A percentile compares a stretch with the other conserved stretches of the same genome.
Conservation (phyloP, 1,284 basidiomycete species). For the Trichosporon sp. region DNA sequence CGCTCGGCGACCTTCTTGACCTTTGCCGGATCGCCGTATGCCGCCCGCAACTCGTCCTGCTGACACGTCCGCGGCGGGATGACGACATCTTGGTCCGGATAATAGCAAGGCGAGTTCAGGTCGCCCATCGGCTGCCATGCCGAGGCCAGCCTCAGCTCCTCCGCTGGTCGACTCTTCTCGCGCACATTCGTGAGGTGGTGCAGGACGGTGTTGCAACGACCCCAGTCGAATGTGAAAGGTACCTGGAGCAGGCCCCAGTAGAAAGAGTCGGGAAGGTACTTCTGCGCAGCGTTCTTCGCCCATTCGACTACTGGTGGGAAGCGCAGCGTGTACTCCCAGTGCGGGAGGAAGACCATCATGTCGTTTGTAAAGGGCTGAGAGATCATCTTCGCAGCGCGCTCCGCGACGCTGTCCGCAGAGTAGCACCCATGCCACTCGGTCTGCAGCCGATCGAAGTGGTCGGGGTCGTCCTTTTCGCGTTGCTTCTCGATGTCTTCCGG, state of each 20-base stretch:
- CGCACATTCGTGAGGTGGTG: constrained; percentile 19
- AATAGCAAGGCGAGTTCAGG: constrained; percentile 28
- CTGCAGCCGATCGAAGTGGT: constrained; percentile 19
- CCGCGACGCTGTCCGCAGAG: constrained; percentile 29
- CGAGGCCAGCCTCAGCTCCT: neutral
- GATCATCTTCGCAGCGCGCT: constrained; percentile 21
- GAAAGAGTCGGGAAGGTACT: constrained; percentile 20
- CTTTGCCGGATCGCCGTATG: constrained; percentile 17
- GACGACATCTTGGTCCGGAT: constrained; percentile 32
- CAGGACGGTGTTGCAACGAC: constrained; percentile 27
- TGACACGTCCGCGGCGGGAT: constrained; percentile 32
- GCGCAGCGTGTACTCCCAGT: constrained; percentile 25
- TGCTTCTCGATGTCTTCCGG: constrained; percentile 19
- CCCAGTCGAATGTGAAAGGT: constrained; percentile 48
- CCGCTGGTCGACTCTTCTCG: constrained; percentile 1
- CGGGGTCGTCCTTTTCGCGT: constrained; percentile 13
- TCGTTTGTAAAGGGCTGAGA: constrained; percentile 26
- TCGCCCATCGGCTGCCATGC: constrained; percentile 34
- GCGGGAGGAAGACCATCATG: constrained; percentile 41
- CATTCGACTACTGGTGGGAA: constrained; percentile 16
- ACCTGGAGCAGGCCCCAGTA: constrained; percentile 31
- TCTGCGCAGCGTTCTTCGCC: constrained; percentile 20
- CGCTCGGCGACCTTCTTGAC: constrained; percentile 3
- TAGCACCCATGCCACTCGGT: constrained; percentile 27
- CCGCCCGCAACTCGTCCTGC: constrained; percentile 23